Conservation (phyloP, 805 yeast species). For the Monosporozyma solicola region DNA sequence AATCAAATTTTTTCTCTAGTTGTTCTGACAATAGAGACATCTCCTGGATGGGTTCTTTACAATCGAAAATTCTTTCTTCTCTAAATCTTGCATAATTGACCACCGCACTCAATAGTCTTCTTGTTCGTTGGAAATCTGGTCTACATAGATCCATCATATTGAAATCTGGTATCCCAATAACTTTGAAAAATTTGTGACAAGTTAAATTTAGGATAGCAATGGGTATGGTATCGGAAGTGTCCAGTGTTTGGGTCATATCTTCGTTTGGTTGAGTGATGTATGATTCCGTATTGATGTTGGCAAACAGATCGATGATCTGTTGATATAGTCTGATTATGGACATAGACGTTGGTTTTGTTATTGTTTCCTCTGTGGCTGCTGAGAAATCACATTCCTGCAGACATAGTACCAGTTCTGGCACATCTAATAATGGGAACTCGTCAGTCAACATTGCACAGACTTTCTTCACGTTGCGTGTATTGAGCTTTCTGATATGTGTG, state of each 20-base stretch:
- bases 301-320: constrained; percentile 52
- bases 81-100: constrained; percentile 80
- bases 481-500: no score
- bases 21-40: constrained; percentile 44
- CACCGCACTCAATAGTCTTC: constrained; percentile 68
- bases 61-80: constrained; percentile 64
- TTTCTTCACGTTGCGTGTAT: neutral
- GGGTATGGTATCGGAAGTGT: constrained; percentile 1
- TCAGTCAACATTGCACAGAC: constrained; percentile 23
- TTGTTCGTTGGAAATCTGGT: constrained; percentile 63
- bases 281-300: constrained; percentile 39
- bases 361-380: constrained; percentile 49
- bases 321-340: constrained; percentile 48
- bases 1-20: constrained; percentile 36
- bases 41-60: constrained; percentile 50
- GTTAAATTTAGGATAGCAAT: constrained; percentile 35
- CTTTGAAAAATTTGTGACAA: constrained; percentile 52
- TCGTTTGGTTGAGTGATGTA: neutral
- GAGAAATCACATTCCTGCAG: constrained; percentile 52
- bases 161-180: constrained; percentile 73
- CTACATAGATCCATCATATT: constrained; percentile 61
- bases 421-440: constrained; percentile 54
- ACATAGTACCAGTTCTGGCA: constrained; percentile 48
- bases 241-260: neutral
- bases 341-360: constrained; percentile 48